Conservation (phyloP, 306 rosid genomes). For the Lotus japonicus region DNA sequence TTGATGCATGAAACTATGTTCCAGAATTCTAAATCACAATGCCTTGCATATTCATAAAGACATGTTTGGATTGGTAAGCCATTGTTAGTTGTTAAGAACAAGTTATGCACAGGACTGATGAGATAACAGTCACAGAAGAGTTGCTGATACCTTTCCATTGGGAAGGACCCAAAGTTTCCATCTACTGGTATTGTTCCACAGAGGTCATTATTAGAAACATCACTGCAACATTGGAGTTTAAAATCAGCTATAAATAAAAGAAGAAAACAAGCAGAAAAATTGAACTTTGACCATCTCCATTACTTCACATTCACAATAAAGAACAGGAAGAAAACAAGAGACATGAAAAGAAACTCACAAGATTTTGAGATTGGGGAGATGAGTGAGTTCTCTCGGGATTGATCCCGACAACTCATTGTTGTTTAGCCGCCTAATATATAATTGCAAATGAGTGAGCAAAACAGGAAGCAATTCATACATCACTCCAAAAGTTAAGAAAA, state of each 20-base stretch:
- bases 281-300: neutral
- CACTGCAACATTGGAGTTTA: constrained; percentile 47
- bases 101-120: neutral
- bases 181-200: constrained; percentile 95
- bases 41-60: neutral
- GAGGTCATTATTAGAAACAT: constrained; percentile 78
- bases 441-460: constrained; percentile 4
- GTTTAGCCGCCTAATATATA: constrained; percentile 53
- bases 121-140: neutral
- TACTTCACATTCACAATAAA: neutral
- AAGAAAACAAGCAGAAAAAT: neutral
- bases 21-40: neutral
- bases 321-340: neutral
- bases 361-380: constrained; percentile 69
- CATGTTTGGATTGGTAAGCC: neutral
- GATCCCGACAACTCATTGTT: constrained; percentile 75
- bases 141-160: constrained; percentile 59
- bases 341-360: constrained; percentile 51
- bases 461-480: constrained; percentile 5
- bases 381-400: constrained; percentile 78
- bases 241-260: neutral
- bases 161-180: constrained; percentile 81
- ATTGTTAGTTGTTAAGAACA: neutral
- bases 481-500: neutral
- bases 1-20: neutral